Evolutionary conservation across 2,329 filamentous ascomycete genomes (phyloP).

Genomic region (Trichoderma sp.): DNA sequence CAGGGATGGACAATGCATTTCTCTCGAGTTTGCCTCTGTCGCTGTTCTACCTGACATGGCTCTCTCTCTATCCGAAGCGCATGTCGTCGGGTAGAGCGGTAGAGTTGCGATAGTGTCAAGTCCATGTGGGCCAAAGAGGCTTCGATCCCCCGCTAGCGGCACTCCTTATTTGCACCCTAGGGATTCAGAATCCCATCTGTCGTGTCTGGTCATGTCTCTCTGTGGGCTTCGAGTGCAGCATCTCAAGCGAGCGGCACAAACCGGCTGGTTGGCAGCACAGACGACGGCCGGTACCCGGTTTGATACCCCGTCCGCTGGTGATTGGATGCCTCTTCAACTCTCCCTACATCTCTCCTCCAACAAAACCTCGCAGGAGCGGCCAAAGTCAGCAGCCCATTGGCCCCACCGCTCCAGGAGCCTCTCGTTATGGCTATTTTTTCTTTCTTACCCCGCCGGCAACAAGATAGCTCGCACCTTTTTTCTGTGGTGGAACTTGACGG

Average conservation of each 20-base stretch:
- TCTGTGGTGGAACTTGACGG: background rate
- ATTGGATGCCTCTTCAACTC: background rate
- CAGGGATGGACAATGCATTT: background rate
- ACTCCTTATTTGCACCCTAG: background rate
- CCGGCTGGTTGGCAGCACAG: background rate
- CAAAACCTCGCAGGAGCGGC: background rate
- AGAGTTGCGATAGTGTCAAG: background rate
- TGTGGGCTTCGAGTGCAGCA: background rate
- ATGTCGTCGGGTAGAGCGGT: background rate
- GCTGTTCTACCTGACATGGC: background rate
- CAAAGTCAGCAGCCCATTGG: background rate
- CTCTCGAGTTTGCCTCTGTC: background rate
- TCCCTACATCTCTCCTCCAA: background rate
- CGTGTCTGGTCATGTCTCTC: background rate
- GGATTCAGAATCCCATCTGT: background rate
- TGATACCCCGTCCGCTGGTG: background rate
- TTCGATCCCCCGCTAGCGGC: slow-evolving; percentile 7
- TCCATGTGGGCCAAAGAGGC: background rate
- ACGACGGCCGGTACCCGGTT: background rate
- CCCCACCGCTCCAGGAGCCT: background rate
- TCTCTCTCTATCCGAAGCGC: background rate
- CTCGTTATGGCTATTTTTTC: slow-evolving; percentile 1
- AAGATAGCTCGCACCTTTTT: background rate
- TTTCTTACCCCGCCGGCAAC: slow-evolving; percentile 27
- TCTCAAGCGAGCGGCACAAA: background rate